A percentile compares a stretch with the other conserved stretches of the same genome.
phyloP scores from a whole-genome alignment of 2,329 filamentous ascomycete species.

The Exophiala aquamarina region DNA sequence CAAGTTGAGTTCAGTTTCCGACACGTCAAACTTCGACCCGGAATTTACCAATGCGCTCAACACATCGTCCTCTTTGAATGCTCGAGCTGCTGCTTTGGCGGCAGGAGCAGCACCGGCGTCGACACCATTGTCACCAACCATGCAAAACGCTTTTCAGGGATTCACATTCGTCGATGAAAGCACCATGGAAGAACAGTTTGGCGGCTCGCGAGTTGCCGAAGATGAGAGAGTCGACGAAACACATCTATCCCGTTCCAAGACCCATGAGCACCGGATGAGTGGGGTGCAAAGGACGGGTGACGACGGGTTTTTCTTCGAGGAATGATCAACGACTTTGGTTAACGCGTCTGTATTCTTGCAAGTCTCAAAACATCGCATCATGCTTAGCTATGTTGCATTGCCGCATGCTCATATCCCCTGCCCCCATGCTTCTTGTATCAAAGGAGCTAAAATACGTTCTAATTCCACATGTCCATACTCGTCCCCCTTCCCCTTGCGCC shows the following conservation, averaged over 20 bases:
- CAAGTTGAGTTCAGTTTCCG: slow-evolving; percentile 90
- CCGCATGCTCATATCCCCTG: too few relatives aligned
- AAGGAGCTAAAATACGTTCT: too few relatives aligned
- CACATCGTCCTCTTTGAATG: slow-evolving; percentile 83
- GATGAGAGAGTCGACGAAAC: slow-evolving; percentile 34
- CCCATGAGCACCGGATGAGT: slow-evolving; percentile 41
- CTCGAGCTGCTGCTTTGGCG: slow-evolving; percentile 82
- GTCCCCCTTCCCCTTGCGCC: too few relatives aligned
- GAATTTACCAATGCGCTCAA: slow-evolving; percentile 96
- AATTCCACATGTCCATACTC: too few relatives aligned
- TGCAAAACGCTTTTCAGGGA: slow-evolving; percentile 97
- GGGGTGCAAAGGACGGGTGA: slow-evolving; percentile 41
- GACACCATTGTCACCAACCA: slow-evolving; percentile 88
- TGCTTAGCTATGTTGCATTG: too few relatives aligned
- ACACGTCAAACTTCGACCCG: slow-evolving; percentile 97
- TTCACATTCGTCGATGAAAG: slow-evolving; percentile 99
- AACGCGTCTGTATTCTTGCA: background rate
- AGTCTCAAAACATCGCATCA: too few relatives aligned
- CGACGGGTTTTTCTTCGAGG: slow-evolving; percentile 26
- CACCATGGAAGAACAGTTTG: slow-evolving; percentile 83
- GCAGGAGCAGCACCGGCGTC: slow-evolving; percentile 79
- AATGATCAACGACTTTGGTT: slow-evolving; percentile 10
- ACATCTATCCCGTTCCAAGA: slow-evolving; percentile 21
- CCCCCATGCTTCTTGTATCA: too few relatives aligned
- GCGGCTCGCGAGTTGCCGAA: slow-evolving; percentile 36